Evolutionary conservation across 371 early-diverging fungal genomes (phyloP), one percentile per base, ranked within the genome.

Genomic region (Capniomyces stellatus): DNA sequence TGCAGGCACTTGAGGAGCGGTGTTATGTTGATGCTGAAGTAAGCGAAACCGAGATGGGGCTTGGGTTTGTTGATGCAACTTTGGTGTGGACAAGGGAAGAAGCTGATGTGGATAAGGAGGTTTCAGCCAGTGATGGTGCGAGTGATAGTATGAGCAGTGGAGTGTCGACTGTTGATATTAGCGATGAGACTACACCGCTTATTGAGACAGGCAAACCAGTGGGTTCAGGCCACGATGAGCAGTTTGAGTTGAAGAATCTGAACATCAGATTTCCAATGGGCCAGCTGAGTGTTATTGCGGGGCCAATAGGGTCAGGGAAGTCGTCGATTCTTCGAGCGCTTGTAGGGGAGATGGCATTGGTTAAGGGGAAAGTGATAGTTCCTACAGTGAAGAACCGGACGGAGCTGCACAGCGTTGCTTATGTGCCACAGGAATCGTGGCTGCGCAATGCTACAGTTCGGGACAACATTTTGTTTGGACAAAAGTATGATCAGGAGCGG

Each of bases 281-380:
- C 15, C 68, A 72, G 22, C 64, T 94, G 15, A 60, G 81, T 18
- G 76, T 85, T 22, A 67, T 95, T 12, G 83, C 89, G 4, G 97
- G 94, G 1, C 79, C 80, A 48, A 91, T 91, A 1, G 95, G 95
- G 23, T 62, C 84, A n/a, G 95, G 95, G 19, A 94, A 94, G 61
- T 82, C 87, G 21, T 85, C 92, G 2, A 60, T 92, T 23, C 62
- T 93, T 19, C 73, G 82, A 12, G 84, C 92, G 0, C 60, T 92
- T 8, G 69, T 91, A 19, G 93, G 94, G 44, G 91, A 95, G 57
- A 81, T 89, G 72, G 77, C 82, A 53, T 82, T 65, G 56, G 52
- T 62, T 25, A 55, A 66, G 1, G 72, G 72, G 10, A n/a, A 50
- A 15, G 46, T 67, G 28, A 51, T 67, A 22, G 21, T 72, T 61